phyloP scores from a whole-genome alignment of 225 moss, liverwort and hornwort genomes.

The Marchantia paleacea region DNA sequence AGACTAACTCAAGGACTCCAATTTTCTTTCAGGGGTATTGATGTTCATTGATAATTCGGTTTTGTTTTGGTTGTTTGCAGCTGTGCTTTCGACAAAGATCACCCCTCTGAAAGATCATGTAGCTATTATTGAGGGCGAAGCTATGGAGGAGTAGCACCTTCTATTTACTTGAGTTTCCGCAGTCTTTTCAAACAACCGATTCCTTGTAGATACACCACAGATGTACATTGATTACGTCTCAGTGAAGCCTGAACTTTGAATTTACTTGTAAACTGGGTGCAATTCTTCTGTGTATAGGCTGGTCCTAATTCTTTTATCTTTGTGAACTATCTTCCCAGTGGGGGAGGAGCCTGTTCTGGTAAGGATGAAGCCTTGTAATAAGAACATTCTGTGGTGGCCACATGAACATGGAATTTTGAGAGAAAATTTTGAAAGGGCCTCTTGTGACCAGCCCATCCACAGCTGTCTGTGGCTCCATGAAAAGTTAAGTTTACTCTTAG shows the following conservation, averaged over 20 bases:
- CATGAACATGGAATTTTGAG: conserved; percentile 12
- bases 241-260: conserved; percentile 14
- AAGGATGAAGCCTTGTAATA: conserved; percentile 16
- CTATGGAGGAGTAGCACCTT: conserved; percentile 59
- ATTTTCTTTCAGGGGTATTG: no score
- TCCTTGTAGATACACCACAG: conserved; percentile 29
- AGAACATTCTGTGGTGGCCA: conserved; percentile 6
- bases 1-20: no score
- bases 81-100: conserved; percentile 65
- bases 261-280: conserved; percentile 17
- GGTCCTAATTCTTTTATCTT: conserved; percentile 1
- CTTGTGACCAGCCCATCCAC: neutral
- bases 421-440: conserved; percentile 4
- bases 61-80: conserved; percentile 40
- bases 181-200: neutral
- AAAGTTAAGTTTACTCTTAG: neutral
- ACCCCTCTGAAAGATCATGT: conserved; percentile 48
- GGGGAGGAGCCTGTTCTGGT: neutral
- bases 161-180: neutral
- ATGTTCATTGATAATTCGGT: neutral
- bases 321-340: conserved; percentile 11
- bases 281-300: neutral
- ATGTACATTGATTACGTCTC: conserved; percentile 29
- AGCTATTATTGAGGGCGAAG: conserved; percentile 61
- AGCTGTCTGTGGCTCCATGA: neutral